Percentiles rank a stretch among this genome's conserved stretches.
Evolutionary conservation across 257 asterid species (phyloP).

Genomic region (Striga asiatica): DNA sequence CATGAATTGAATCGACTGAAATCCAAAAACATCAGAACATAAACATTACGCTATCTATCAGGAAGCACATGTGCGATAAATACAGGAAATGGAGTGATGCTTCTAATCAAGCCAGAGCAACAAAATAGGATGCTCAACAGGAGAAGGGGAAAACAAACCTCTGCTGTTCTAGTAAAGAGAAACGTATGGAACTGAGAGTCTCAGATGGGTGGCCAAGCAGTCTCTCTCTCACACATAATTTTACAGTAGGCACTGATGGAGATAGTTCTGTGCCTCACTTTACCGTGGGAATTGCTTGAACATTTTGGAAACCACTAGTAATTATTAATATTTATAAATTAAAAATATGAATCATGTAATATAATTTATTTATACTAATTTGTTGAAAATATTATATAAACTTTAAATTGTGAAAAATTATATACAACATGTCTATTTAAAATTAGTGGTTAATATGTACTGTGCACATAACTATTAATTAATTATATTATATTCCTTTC

Average conservation of each 20-base stretch:
- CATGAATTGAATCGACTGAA: background rate
- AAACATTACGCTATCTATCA: background rate
- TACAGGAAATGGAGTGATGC: background rate
- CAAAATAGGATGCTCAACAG: background rate
- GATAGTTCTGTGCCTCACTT: too few species aligned
- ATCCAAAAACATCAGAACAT: background rate
- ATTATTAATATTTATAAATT: too few species aligned
- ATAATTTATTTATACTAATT: too few species aligned
- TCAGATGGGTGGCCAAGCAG: background rate
- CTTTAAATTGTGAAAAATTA: too few species aligned
- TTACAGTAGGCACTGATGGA: background rate
- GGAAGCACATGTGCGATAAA: background rate
- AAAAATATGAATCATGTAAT: too few species aligned
- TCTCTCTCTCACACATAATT: background rate
- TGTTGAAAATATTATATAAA: too few species aligned
- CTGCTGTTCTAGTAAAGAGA: slow-evolving; percentile 17
- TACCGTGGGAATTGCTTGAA: too few species aligned
- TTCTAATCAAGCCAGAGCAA: background rate
- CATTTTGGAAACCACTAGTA: too few species aligned
- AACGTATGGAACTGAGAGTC: background rate
- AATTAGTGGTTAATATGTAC: too few species aligned
- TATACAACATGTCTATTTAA: too few species aligned
- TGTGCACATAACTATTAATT: too few species aligned
- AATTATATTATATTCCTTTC: too few species aligned
- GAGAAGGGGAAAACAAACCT: slow-evolving; percentile 19